Percentiles rank a stretch among this genome's conserved stretches.
Conservation (phyloP, 2,329 filamentous ascomycete species). For the Aurifilum marmelostoma region DNA sequence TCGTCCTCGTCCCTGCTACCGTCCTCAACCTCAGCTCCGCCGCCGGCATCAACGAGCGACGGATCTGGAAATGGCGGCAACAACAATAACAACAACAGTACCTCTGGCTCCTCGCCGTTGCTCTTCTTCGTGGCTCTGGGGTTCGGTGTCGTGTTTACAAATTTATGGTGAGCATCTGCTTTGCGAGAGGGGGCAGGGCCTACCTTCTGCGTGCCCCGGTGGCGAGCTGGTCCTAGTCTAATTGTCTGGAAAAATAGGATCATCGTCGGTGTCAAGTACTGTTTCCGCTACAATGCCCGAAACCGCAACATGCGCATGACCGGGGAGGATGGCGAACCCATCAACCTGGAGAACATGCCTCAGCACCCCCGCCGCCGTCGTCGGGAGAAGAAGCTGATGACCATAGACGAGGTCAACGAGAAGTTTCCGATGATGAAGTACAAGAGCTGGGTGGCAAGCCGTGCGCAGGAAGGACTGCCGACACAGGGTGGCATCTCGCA, state of each 20-base stretch:
- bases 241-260: slow-evolving; percentile 68
- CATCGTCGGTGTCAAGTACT: slow-evolving; percentile 99
- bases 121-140: slow-evolving; percentile 95
- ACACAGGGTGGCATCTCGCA: slow-evolving; percentile 82
- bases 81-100: slow-evolving; percentile 12
- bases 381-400: slow-evolving; percentile 98
- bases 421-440: slow-evolving; percentile 96
- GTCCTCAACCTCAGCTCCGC: not conserved
- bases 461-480: slow-evolving; percentile 81
- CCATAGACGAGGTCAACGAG: slow-evolving; percentile 98
- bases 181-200: not conserved
- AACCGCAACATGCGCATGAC: slow-evolving; percentile 78
- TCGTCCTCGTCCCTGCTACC: slow-evolving; percentile 7
- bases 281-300: slow-evolving; percentile 95
- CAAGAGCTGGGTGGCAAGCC: slow-evolving; percentile 87
- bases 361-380: slow-evolving; percentile 81
- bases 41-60: slow-evolving; percentile 6
- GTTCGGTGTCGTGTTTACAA: slow-evolving; percentile 98
- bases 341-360: slow-evolving; percentile 85
- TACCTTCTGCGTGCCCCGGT: slow-evolving; percentile 1
- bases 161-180: slow-evolving; percentile 78
- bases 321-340: slow-evolving; percentile 78
- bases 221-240: slow-evolving; percentile 35
- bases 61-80: slow-evolving; percentile 31
- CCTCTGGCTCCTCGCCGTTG: slow-evolving; percentile 63